Conservation (phyloP, 1,284 basidiomycete species). For the Moesziomyces sp. region DNA sequence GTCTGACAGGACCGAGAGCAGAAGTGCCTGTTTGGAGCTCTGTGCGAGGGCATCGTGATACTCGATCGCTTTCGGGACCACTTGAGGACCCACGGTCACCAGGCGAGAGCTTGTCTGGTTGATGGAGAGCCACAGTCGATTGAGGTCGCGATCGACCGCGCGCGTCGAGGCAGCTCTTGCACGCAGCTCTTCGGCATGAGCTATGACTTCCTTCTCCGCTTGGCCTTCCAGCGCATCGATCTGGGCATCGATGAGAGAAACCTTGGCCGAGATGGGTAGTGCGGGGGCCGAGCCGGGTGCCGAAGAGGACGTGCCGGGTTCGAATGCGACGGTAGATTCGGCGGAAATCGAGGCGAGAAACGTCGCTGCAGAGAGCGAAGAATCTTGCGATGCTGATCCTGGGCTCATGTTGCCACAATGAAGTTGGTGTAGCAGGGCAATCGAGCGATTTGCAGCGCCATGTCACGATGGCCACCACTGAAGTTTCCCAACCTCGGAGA, state of each 20-base stretch:
- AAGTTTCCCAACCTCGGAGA: no score
- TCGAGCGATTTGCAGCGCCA: neutral
- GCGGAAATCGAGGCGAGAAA: conserved; percentile 48
- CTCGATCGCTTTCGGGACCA: conserved; percentile 19
- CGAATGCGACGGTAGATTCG: conserved; percentile 30
- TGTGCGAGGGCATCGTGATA: conserved; percentile 41
- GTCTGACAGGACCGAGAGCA: conserved; percentile 34
- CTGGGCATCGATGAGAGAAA: conserved; percentile 48
- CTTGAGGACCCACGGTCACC: conserved; percentile 21
- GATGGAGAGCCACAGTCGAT: conserved; percentile 41
- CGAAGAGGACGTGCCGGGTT: conserved; percentile 6
- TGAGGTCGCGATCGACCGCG: conserved; percentile 28
- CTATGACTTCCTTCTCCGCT: conserved; percentile 22
- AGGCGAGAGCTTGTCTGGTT: conserved; percentile 35
- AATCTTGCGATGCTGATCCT: conserved; percentile 8
- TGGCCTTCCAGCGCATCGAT: conserved; percentile 34
- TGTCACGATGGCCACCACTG: no score
- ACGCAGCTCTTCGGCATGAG: conserved; percentile 33
- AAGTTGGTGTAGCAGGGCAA: neutral
- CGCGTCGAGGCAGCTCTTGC: conserved; percentile 23
- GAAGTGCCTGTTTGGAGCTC: conserved; percentile 30
- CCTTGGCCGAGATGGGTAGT: conserved; percentile 47
- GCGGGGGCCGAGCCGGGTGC: conserved; percentile 23
- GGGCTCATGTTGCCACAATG: conserved; percentile 21
- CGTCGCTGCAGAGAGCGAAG: conserved; percentile 32